Base-by-base conservation (phyloP, 1,139 yeast genomes). In the Protomyces arabidopsidicola region DNA sequence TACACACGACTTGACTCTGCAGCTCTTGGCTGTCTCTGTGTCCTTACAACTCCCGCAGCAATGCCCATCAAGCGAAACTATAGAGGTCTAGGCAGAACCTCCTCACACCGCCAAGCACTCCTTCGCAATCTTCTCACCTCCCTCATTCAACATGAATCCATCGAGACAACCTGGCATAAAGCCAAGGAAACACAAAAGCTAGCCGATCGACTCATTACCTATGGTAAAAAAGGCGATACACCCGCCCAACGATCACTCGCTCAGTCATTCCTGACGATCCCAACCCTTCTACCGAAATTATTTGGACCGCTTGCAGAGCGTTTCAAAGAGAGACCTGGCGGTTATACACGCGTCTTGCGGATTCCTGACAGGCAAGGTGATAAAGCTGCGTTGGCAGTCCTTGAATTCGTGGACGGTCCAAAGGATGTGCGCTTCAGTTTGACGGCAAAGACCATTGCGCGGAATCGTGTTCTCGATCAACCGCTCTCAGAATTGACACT, bases 361-460 rank as follows among this genome's bases (percentile, higher is more conserved):
- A 78, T 95, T 68, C 98, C 93, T 74, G 90, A 95, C 38, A 81
- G 98, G 70, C 76, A 87, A 62, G 95, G 93, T 69, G 98, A 95
- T 74, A 87, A 86, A 68, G 97, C 98, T 0, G 93, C 95, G 24
- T 93, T 88, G 81, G 86, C 95, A 1, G 86, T 93, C 16, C 74
- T 95, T 64, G 98, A 95, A 75, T 79, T 95, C 62, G 96, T 93
- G 1, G 97, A 88, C 70, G 85, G 87, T 12, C 82, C 82, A 36
- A 82, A 84, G 69, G 96, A 90, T 72, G 81, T 88, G 78, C 84
- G 86, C 70, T 82, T 85, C 69, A 88, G 95, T 84, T 78, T 84
- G 72, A 81, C 84, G 22, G 97, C 96, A 31, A 84, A 89, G 73
- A 79, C 84, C 1, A 95, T 88, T 6, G 96, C 96, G 34, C 81